Evolutionary conservation across 257 asterid species (phyloP).

Genomic region (Solanum clarkiae): DNA sequence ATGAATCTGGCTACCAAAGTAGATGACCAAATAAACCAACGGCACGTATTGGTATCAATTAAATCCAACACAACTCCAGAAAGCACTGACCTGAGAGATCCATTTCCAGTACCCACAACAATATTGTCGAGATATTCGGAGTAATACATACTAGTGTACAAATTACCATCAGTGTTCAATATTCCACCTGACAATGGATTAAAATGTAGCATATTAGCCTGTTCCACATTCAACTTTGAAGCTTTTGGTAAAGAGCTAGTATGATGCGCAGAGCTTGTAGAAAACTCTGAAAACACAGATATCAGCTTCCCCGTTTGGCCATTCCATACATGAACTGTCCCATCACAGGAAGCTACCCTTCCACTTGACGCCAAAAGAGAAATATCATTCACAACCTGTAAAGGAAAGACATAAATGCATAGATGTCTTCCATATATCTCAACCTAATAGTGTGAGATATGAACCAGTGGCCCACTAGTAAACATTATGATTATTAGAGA

Average conservation of each 20-base stretch:
- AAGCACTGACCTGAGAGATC: slow-evolving; percentile 67
- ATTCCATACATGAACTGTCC: slow-evolving; percentile 91
- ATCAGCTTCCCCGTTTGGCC: slow-evolving; percentile 75
- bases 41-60: not conserved
- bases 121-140: slow-evolving; percentile 55
- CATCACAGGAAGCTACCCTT: slow-evolving; percentile 97
- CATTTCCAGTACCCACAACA: slow-evolving; percentile 87
- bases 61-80: not conserved
- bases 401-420: slow-evolving; percentile 1
- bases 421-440: not conserved
- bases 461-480: not conserved
- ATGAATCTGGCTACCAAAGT: slow-evolving; percentile 52
- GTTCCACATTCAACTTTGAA: slow-evolving; percentile 46
- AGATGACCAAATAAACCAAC: not conserved
- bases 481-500: not conserved
- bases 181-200: slow-evolving; percentile 71
- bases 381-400: slow-evolving; percentile 83
- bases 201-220: slow-evolving; percentile 62
- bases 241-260: slow-evolving; percentile 33
- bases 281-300: slow-evolving; percentile 62
- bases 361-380: slow-evolving; percentile 65
- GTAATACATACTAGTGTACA: slow-evolving; percentile 79
- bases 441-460: not conserved
- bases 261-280: slow-evolving; percentile 15
- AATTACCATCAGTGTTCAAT: slow-evolving; percentile 70